Evolutionary conservation across 2,329 filamentous ascomycete genomes (phyloP).

Genomic region (Penicillium digitatum): DNA sequence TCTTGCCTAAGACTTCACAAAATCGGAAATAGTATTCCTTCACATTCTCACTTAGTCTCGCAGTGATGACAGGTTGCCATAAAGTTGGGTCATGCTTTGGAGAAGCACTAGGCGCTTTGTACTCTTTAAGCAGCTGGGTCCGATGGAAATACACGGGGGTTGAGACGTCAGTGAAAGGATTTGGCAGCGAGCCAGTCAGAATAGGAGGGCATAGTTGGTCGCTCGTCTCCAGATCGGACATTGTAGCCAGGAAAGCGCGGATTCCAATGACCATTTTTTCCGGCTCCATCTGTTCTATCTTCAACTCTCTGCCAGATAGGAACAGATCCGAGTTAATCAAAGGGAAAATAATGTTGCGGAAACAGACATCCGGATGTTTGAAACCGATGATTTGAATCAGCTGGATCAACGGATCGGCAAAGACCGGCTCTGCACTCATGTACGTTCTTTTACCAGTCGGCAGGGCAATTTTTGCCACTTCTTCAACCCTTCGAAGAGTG

Average conservation of each 20-base stretch:
- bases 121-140: slow-evolving; percentile 38
- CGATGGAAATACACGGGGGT: slow-evolving; percentile 35
- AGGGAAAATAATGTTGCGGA: slow-evolving; percentile 88
- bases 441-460: slow-evolving; percentile 76
- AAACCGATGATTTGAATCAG: slow-evolving; percentile 92
- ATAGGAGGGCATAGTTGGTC: slow-evolving; percentile 77
- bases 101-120: slow-evolving; percentile 25
- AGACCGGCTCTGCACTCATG: slow-evolving; percentile 74
- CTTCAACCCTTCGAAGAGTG: slow-evolving; percentile 77
- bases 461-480: slow-evolving; percentile 79
- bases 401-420: slow-evolving; percentile 86
- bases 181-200: slow-evolving; percentile 58
- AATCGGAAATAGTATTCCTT: slow-evolving; percentile 86
- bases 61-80: slow-evolving; percentile 54
- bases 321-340: slow-evolving; percentile 92
- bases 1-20: slow-evolving; percentile 91
- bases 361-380: slow-evolving; percentile 90
- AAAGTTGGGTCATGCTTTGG: slow-evolving; percentile 31
- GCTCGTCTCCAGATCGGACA: slow-evolving; percentile 85
- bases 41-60: slow-evolving; percentile 67
- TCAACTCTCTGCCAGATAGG: slow-evolving; percentile 68
- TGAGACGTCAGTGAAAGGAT: slow-evolving; percentile 37
- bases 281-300: slow-evolving; percentile 88
- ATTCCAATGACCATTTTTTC: slow-evolving; percentile 98
- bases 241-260: slow-evolving; percentile 84